These are phyloP conservation scores for Helenozyma baotianmanensis DNA, from an alignment of 805 yeast species.

Conservation along the genomic window DNA sequence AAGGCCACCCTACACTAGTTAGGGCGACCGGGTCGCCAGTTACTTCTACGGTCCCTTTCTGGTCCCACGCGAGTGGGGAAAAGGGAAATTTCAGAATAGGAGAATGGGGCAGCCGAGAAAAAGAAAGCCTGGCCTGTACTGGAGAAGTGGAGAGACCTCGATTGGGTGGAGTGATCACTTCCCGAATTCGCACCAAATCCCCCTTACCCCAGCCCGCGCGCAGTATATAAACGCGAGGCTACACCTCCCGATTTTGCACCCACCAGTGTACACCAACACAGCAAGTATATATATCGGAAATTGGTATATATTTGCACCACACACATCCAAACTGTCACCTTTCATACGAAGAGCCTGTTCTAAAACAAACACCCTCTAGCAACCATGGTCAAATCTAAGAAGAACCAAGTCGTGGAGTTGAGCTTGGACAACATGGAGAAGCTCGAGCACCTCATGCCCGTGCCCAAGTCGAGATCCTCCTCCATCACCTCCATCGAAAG, in stretches of 20 bases:
- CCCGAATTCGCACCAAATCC: neutral
- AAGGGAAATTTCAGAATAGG: neutral
- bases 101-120: neutral
- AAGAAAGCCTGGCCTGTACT: conserved; percentile 6
- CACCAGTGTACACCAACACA: neutral
- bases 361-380: no score
- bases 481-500: conserved; percentile 37
- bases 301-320: neutral
- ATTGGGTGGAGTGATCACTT: conserved; percentile 1
- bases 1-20: no score
- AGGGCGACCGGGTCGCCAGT: no score
- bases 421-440: conserved; percentile 36
- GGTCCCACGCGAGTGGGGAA: neutral
- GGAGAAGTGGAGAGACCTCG: conserved; percentile 9
- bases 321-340: neutral
- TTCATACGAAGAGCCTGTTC: conserved; percentile 1
- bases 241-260: conserved; percentile 1
- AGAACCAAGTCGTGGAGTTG: conserved; percentile 18
- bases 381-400: conserved; percentile 25
- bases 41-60: no score
- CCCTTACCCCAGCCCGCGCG: neutral
- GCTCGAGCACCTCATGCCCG: conserved; percentile 34
- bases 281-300: neutral
- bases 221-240: neutral
- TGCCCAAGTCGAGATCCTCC: conserved; percentile 35